Percentiles rank a stretch among this genome's conserved stretches.
Conservation (phyloP, 169 alveolate genomes). For the Plasmodium adleri region DNA sequence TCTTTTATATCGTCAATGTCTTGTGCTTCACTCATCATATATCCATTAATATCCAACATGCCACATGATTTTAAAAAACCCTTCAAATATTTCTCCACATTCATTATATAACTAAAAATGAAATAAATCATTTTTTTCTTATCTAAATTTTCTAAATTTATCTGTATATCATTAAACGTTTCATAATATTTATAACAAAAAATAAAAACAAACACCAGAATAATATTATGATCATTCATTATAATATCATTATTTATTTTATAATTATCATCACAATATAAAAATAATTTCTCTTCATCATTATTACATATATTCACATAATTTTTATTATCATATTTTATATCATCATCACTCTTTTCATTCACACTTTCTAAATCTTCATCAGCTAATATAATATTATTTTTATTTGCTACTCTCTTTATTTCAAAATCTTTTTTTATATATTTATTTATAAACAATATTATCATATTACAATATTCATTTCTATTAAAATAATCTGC, state of each 20-base stretch:
- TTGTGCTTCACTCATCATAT: background rate
- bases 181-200: slow-evolving; percentile 74
- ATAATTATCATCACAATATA: slow-evolving; percentile 43
- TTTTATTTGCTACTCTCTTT: slow-evolving; percentile 23
- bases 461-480: slow-evolving; percentile 57
- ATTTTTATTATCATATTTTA: background rate
- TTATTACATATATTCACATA: background rate
- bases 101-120: slow-evolving; percentile 18
- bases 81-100: slow-evolving; percentile 49
- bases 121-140: slow-evolving; percentile 50
- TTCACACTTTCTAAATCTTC: background rate
- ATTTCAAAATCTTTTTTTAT: slow-evolving; percentile 73
- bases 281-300: slow-evolving; percentile 4
- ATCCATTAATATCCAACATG: slow-evolving; percentile 34
- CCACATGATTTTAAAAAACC: slow-evolving; percentile 29
- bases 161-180: slow-evolving; percentile 13
- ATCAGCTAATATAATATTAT: slow-evolving; percentile 56
- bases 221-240: slow-evolving; percentile 57
- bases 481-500: slow-evolving; percentile 35
- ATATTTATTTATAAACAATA: slow-evolving; percentile 65
- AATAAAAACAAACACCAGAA: slow-evolving; percentile 29
- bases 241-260: slow-evolving; percentile 70
- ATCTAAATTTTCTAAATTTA: slow-evolving; percentile 60
- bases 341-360: background rate
- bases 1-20: slow-evolving; percentile 20